Base-by-base conservation (phyloP, 164 flowering plant genomes). In the Chimonanthus praecox region DNA sequence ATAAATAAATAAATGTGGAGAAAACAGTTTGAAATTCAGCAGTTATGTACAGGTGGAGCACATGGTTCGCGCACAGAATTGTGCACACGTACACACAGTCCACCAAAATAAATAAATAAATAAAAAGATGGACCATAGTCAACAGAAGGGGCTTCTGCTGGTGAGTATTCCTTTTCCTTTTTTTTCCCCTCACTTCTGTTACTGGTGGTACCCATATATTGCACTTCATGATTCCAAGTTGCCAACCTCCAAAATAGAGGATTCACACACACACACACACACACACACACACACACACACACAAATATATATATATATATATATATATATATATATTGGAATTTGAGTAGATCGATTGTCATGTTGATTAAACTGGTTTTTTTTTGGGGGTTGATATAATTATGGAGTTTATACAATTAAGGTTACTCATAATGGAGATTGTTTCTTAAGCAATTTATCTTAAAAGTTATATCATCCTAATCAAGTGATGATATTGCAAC, bases 141-240 rank as follows among this genome's bases (percentile, higher is more conserved):
- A 0, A 33, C 99, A 58, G 93, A 85, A 84, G 99, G 98, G 46
- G 86, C 91, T 61, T 95, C 93, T 87, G 87, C 99, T 81, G 98
- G 99, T 94, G 69, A 84, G 67, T 1, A 44, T 58, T 62, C 45
- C 50, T 61, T 20, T 72, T 62, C n/a, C 33, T 33, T 33, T 33
- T 46, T 13, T 66, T 7, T 43, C 3, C 10, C 68, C 45, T 45
- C 7, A 33, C 48, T 20, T 66, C 16, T 16, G 45, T 33, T 63
- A 9, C 66, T n/a, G 16, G 66, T 7, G 18, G 66, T 18, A 63
- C 3, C 44, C 43, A 7, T 8, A 45, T 46, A 13, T 44, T 44
- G n/a, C 5, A n/a, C 33, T 62, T 20, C 33, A 5, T 62, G 65
- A 18, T 58, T 58, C 16, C 61, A 58, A 3, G 61, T n/a, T 58